A percentile compares a stretch with the other conserved stretches of the same genome.
phyloP scores from a whole-genome alignment of 2,329 filamentous ascomycete species.

The Triangularia verruculosa region DNA sequence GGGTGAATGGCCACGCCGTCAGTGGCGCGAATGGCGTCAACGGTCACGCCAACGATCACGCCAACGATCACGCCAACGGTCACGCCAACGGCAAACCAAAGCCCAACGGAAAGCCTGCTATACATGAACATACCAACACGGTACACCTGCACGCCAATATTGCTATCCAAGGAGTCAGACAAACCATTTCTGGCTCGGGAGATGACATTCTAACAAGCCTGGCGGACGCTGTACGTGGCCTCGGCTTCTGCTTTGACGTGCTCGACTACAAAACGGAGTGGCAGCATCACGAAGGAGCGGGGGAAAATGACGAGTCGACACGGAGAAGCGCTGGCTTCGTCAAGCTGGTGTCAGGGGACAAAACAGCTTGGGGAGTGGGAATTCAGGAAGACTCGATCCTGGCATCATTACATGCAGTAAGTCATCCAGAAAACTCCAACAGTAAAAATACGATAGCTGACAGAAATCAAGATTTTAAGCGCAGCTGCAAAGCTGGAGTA shows the following conservation, averaged over 20 bases:
- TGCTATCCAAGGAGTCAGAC: neutral
- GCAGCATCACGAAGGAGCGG: slow-evolving; percentile 85
- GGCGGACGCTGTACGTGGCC: slow-evolving; percentile 48
- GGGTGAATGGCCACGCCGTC: slow-evolving; percentile 75
- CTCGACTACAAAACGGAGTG: slow-evolving; percentile 70
- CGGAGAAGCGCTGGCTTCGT: slow-evolving; percentile 96
- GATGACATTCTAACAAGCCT: neutral
- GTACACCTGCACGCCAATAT: neutral
- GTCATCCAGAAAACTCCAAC: slow-evolving; percentile 83
- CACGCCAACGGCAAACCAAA: neutral
- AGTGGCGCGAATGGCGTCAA: slow-evolving; percentile 77
- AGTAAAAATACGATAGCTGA: slow-evolving; percentile 39
- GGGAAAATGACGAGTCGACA: too few relatives aligned
- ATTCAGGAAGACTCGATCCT: slow-evolving; percentile 92
- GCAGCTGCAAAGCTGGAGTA: slow-evolving; percentile 53
- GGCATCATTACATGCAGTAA: slow-evolving; percentile 78
- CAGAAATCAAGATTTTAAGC: slow-evolving; percentile 59
- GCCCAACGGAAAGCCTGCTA: neutral
- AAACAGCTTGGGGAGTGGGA: slow-evolving; percentile 85
- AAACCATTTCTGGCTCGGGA: neutral
- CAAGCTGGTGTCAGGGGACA: slow-evolving; percentile 71
- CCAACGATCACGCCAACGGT: slow-evolving; percentile 37
- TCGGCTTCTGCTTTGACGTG: slow-evolving; percentile 87
- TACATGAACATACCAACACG: neutral
- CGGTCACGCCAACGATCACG: slow-evolving; percentile 52